Evolutionary conservation across 176 grass and related monocot genomes (phyloP), one percentile per base, ranked within the genome.

Genomic region (Carex parvula): DNA sequence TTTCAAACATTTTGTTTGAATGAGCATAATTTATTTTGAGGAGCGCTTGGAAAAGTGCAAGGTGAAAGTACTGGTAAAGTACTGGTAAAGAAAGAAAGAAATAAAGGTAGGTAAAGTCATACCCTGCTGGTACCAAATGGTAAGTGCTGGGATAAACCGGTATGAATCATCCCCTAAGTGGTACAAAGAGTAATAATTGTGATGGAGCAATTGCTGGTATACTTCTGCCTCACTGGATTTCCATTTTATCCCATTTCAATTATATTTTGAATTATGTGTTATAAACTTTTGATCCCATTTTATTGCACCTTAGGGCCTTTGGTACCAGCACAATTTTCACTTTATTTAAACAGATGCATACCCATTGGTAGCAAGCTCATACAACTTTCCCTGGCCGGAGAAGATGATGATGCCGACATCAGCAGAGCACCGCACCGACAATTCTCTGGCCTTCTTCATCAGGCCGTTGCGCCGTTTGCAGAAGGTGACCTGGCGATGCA

Each of bases 281-380:
- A 73, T 73, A 10, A 24, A 73, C 70, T 73, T 52, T 2, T 12
- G 11, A 46, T 22, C 22, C 20, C 70, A 42, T 41, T 41, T 70
- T 42, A 70, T 42, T 39, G 18, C 35, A 70, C 66, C 16, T 4
- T 70, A n/a, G 1, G 1, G 6, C 35, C 20, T 32, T 48, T 72
- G 69, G n/a, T 22, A 52, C 20, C 42, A 52, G 20, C n/a, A 50
- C 8, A 52, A 50, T 14, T 74, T 50, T 60, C 0, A 59, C 15
- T 33, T 59, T n/a, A 58, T 14, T 46, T 35, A 46, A 78, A 61
- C 55, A 80, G 18, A 20, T 8, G 44, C 46, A 3, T 86, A 86
- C 85, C 85, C 85, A 21, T 86, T 86, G 33, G 85, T 86, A 39
- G 85, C 85, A n/a, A 86, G 85, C 11, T 86, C 85, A 60, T 86